Base-by-base conservation (phyloP, 1,284 basidiomycete species). In the Trichosporon sp. region DNA sequence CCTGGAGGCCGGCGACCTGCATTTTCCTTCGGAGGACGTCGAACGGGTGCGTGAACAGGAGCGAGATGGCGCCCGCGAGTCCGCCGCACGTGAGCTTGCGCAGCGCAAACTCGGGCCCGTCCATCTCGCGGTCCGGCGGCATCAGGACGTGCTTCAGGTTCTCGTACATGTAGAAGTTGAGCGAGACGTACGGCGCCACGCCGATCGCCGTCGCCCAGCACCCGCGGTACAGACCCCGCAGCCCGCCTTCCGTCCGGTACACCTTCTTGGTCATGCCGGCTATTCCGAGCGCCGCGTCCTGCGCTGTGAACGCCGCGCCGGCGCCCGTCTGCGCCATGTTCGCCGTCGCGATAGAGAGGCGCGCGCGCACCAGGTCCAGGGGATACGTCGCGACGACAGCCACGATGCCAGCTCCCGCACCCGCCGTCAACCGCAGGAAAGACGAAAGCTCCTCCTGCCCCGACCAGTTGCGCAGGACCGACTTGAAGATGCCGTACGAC, bases 21-120 rank as follows among this genome's bases (percentile, higher is more conserved):
- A 99, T 95, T 84, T 97, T 94, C 64, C 96, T 86, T 53, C 96
- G 87, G 66, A 98, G 83, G 0, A 98, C 93, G 80, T 99, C 96
- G 77, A 98, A 92, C 0, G 96, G 96, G 80, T 97, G 98, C 7
- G 96, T 98, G 75, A 98, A 83, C 38, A 94, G 93, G 81, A 98
- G 93, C 32, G 92, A 93, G 75, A 97, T 91, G 23, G 90, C 83
- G 1, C 87, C 87, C 0, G 86, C 86, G 5, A 85, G 70, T 0
- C 84, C 86, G 12, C 86, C 86, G 68, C 86, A 86, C 0, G 72
- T 73, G n/a, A 87, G 79, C 74, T 80, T 82, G 27, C 77, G 76
- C 2, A 70, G 42, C 9, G 76, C 76, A n/a, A 78, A 73, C 38
- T 78, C 77, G 53, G 73, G 63, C 34, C 79, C 78, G 62, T 73